Evolutionary conservation across 176 grass and related monocot genomes (phyloP), one percentile per base, ranked within the genome.

Genomic region (Cenchrus americanus): DNA sequence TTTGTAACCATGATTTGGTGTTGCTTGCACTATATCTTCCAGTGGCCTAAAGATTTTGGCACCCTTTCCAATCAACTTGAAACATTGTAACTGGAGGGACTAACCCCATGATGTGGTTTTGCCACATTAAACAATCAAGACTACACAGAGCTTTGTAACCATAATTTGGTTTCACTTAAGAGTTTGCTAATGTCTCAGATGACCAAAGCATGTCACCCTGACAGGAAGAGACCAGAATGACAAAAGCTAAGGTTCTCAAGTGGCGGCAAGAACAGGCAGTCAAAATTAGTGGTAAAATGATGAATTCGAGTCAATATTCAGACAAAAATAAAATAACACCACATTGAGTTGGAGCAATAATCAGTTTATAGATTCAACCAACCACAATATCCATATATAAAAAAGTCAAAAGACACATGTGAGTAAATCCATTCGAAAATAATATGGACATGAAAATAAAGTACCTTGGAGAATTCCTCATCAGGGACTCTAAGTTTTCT

Each of bases 391-490:
- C 52, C 34, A 49, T 30, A 73, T 58, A 46, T 27, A 61, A 22
- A 27, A 37, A 37, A 37, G 34, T 18, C 21, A 40, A 8, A 21
- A 77, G 19, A 22, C 15, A 11, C 62, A 19, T 61, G 41, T 79
- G 41, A 23, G 12, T 50, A 55, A 80, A 58, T 73, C 27, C n/a
- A 82, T 75, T 81, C 40, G 17, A 83, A 87, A 18, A 59, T 58
- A 68, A n/a, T 60, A 52, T 6, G 22, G 26, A 78, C 6, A 62
- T 57, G 75, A 27, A 63, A 27, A 87, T 79, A 41, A 22, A 77
- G 68, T 85, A 96, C 94, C 94, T 93, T 96, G 44, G 94, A 75
- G 37, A 93, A 96, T 23, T 93, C 91, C 41, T 96, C 94, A 69
- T 90, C 88, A 19, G 84, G 61, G 80, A 93, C 84, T 60, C 72